Percentiles rank a stretch among this genome's conserved stretches.
Conservation (phyloP, 176 grass and related monocot genomes). For the Musa itinerans region DNA sequence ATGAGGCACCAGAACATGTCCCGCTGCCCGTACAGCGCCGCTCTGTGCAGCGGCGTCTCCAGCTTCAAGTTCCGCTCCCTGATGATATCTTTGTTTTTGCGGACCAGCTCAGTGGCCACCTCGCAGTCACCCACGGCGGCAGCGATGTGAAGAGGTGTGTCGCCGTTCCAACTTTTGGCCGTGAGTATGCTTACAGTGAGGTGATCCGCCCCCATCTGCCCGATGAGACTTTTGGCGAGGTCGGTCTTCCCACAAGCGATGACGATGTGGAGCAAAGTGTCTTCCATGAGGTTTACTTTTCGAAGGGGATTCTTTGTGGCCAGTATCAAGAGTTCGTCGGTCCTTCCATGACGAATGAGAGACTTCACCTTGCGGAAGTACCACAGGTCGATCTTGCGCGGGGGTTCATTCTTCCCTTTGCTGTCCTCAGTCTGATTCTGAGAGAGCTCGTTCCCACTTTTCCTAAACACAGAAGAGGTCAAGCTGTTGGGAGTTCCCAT, state of each 20-base stretch:
- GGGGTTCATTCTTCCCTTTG: neutral
- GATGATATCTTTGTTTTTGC: neutral
- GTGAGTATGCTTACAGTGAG: too few relatives aligned
- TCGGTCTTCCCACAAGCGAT: neutral
- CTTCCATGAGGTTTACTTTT: neutral
- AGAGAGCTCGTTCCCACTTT: too few relatives aligned
- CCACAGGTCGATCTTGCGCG: neutral
- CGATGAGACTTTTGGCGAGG: neutral
- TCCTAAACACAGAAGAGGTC: accelerated
- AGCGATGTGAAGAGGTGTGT: neutral
- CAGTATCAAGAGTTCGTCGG: neutral
- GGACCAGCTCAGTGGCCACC: neutral
- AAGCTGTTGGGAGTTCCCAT: too few relatives aligned
- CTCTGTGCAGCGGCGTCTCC: slow-evolving; percentile 3
- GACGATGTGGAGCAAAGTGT: slow-evolving; percentile 1
- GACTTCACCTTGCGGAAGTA: neutral
- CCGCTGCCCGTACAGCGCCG: neutral
- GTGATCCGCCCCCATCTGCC: too few relatives aligned
- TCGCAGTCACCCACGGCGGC: neutral
- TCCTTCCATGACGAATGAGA: neutral
- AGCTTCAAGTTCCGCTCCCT: neutral
- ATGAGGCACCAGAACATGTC: neutral
- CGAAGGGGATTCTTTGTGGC: accelerated
- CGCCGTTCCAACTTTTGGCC: neutral
- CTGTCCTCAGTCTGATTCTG: accelerated